Conservation (phyloP, 345 rosid species). For the Pistacia integerrima region DNA sequence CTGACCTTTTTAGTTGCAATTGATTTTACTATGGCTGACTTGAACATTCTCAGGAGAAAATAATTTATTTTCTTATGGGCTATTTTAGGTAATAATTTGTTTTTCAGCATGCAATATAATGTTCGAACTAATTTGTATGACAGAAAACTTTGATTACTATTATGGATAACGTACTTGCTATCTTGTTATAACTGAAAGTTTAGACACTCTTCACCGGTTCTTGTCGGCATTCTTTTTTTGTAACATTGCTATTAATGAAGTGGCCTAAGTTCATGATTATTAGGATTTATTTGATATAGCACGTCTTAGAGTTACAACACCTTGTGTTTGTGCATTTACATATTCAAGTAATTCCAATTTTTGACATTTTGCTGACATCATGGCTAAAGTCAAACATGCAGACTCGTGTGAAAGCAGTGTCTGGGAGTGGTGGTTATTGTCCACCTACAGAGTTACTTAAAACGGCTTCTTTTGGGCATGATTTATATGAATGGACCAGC, state of each 20-base stretch:
- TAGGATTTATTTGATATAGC: neutral
- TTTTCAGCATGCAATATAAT: neutral
- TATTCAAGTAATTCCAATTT: neutral
- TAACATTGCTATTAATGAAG: neutral
- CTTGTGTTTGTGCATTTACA: neutral
- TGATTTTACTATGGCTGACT: neutral
- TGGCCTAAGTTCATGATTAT: neutral
- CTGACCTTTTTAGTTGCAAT: neutral
- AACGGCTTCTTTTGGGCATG: neutral
- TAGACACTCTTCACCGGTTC: neutral
- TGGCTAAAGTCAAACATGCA: neutral
- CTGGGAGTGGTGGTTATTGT: neutral
- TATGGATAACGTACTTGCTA: neutral
- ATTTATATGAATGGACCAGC: conserved; percentile 3
- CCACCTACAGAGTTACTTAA: conserved; percentile 1
- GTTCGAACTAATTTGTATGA: neutral
- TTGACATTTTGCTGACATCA: neutral
- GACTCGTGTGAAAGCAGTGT: neutral
- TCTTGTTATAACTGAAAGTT: neutral
- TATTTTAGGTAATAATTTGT: neutral
- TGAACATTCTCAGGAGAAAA: neutral
- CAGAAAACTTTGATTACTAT: neutral
- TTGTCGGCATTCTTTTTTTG: neutral
- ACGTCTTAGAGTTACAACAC: neutral
- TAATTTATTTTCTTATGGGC: neutral